Base-by-base conservation (phyloP, 441 rosid species). In the Adansonia gregorii region DNA sequence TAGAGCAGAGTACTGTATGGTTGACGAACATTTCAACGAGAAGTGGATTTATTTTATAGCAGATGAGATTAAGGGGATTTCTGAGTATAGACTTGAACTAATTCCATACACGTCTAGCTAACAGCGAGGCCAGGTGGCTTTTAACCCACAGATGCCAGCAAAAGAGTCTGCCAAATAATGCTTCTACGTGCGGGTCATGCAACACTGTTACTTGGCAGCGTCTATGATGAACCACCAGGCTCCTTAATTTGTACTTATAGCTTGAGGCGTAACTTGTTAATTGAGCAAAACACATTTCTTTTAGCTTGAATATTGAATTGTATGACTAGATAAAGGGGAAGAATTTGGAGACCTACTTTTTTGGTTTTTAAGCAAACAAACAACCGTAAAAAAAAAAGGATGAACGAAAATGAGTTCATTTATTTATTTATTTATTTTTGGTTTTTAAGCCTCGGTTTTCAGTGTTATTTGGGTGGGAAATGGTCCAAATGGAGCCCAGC, bases 161-260 rank as follows among this genome's bases (percentile, higher is more conserved):
- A 41, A 73, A 55, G 39, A 20, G 9, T n/a, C 3, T 4, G 41
- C 31, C 56, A 45, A 49, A 14, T 24, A 46, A 20, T 17, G 51
- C 11, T 41, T 41, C 55, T 20, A 68, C 76, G 43, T 67, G 68
- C 27, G 51, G 15, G 11, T 41, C 67, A 67, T 58, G 70, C 78
- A 67, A 49, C 45, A 19, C n/a, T 12, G 11, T 45, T 73, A 73
- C 55, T 48, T 59, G 65, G 63, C 78, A 59, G 35, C 7, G 20
- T 0, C 27, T 43, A 3, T 41, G 27, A 31, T 63, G 56, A 1
- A 54, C 20, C 19, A 54, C 17, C 20, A 15, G 15, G 15, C 15
- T 5, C 58, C 15, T 19, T 48, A 48, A 27, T 27, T 27, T 1
- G 35, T 27, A 27, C 35, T 1, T 27, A 0, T 27, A 27, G 35